Percentiles rank a stretch among this genome's conserved stretches.
These are phyloP conservation scores for Candida easanensis DNA, from an alignment of 805 yeast species.

Conservation along the genomic window DNA sequence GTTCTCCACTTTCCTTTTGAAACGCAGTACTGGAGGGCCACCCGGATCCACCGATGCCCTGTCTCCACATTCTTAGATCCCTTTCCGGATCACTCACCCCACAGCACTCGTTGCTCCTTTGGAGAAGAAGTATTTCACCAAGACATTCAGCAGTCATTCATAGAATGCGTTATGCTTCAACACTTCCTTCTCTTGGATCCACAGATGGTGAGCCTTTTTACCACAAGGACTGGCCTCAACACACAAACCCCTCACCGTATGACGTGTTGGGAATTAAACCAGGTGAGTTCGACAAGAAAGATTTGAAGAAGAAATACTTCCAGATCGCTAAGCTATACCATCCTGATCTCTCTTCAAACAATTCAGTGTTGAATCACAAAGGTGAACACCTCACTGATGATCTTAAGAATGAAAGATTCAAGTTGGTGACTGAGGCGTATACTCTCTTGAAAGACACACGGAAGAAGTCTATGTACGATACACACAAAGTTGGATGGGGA, in stretches of 20 bases:
- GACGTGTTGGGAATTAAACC: constrained; percentile 53
- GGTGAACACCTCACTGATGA: constrained; percentile 33
- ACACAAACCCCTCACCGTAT: constrained; percentile 61
- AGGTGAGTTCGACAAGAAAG: constrained; percentile 33
- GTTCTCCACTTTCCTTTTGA: no score
- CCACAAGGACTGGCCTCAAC: constrained; percentile 53
- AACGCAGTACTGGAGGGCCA: no score
- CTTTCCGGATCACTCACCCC: no score
- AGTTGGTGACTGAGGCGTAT: constrained; percentile 56
- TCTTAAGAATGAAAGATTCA: constrained; percentile 41
- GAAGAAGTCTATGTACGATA: constrained; percentile 44
- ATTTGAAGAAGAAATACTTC: constrained; percentile 50
- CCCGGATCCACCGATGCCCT: no score
- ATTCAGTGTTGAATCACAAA: constrained; percentile 25
- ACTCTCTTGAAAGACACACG: constrained; percentile 46
- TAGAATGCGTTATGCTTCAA: not conserved
- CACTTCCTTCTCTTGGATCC: not conserved
- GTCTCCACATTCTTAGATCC: no score
- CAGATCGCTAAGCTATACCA: constrained; percentile 73
- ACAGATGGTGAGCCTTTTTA: constrained; percentile 7
- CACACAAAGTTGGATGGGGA: constrained; percentile 45
- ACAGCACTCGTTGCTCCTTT: no score
- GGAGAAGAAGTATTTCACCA: no score
- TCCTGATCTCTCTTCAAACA: constrained; percentile 56
- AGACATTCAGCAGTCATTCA: no score